Evolutionary conservation across 371 early-diverging fungal genomes (phyloP).

Genomic region (Mortierella sp.): DNA sequence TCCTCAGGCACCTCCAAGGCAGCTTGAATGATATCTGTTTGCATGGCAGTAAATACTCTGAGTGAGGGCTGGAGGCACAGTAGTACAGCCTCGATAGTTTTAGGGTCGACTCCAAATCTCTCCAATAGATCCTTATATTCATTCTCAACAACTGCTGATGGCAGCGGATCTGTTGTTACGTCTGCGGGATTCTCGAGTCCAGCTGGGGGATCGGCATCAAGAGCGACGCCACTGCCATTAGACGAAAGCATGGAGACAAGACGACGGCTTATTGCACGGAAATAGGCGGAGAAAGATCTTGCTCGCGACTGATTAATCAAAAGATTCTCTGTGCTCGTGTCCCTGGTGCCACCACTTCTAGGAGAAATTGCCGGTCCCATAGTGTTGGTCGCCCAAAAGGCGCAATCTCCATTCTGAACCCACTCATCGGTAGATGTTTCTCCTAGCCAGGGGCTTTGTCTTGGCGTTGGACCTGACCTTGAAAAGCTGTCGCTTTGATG

Average conservation of each 20-base stretch:
- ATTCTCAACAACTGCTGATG: background rate
- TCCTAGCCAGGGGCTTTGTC: conserved; percentile 36
- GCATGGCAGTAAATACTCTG: conserved; percentile 19
- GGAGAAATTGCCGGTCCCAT: background rate
- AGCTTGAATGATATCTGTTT: conserved; percentile 13
- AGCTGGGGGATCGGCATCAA: background rate
- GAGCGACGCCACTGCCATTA: background rate
- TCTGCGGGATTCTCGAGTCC: background rate
- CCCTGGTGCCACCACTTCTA: background rate
- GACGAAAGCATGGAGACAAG: conserved; percentile 13
- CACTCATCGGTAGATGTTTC: conserved; percentile 32
- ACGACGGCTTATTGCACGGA: conserved; percentile 16
- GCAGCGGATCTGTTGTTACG: background rate
- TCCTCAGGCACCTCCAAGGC: no score
- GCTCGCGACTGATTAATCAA: background rate
- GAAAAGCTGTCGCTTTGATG: background rate
- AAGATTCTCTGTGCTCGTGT: background rate
- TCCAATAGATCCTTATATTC: conserved; percentile 12
- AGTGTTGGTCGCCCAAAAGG: conserved; percentile 23
- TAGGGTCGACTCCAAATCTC: conserved; percentile 16
- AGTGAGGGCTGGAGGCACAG: conserved; percentile 10
- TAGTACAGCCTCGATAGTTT: conserved; percentile 11
- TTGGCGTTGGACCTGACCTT: background rate
- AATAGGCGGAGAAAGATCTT: conserved; percentile 5
- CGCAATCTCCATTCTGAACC: conserved; percentile 25